A percentile compares a stretch with the other conserved stretches of the same genome.
Conservation (phyloP, 129 eudicot species). For the Flaveria linearis region DNA sequence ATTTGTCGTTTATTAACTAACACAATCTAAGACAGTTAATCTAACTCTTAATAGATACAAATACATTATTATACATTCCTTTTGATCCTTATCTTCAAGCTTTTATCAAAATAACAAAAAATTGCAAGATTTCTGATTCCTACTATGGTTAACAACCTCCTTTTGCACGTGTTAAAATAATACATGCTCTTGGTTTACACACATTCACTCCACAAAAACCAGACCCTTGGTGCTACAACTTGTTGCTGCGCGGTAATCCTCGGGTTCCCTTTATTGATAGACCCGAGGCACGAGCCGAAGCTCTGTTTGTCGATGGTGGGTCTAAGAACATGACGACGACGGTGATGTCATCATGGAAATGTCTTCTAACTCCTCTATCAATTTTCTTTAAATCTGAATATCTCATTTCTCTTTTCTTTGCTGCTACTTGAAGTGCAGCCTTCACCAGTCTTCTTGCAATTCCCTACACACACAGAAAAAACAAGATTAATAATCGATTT, state of each 20-base stretch:
- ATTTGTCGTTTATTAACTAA: too few species aligned
- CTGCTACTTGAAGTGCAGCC: constrained; percentile 70
- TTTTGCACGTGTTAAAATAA: constrained; percentile 20
- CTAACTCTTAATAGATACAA: too few species aligned
- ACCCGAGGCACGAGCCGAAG: constrained; percentile 16
- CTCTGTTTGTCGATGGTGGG: constrained; percentile 38
- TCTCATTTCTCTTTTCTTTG: constrained; percentile 89
- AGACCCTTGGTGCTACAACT: neutral
- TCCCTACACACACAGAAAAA: constrained; percentile 44
- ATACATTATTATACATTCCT: constrained; percentile 22
- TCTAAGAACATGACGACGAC: constrained; percentile 73
- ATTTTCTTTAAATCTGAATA: constrained; percentile 82
- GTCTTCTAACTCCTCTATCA: constrained; percentile 81
- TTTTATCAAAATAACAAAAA: too few species aligned
- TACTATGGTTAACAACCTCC: too few species aligned
- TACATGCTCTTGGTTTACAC: neutral
- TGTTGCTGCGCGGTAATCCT: constrained; percentile 8
- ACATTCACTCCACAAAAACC: neutral
- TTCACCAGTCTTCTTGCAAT: constrained; percentile 70
- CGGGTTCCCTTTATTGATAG: constrained; percentile 9
- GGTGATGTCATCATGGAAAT: constrained; percentile 86
- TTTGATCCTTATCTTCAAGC: too few species aligned
- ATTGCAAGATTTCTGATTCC: too few species aligned
- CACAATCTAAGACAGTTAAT: too few species aligned
- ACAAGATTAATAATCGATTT: neutral